phyloP scores from a whole-genome alignment of 257 asterid genomes.

The Eustoma russellianum region DNA sequence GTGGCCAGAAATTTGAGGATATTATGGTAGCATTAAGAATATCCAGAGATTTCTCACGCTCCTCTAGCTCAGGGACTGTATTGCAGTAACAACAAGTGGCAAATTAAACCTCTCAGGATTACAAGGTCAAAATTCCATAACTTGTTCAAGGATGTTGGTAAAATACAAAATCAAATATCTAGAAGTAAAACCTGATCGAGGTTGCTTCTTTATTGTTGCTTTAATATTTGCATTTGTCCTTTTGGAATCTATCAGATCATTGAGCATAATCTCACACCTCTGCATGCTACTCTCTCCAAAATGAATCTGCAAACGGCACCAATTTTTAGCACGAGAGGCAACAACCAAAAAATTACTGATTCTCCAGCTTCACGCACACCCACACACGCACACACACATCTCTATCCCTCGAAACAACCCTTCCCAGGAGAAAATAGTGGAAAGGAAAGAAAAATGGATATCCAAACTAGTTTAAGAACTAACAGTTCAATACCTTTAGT shows the following conservation, averaged over 20 bases:
- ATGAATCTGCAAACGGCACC: slow-evolving; percentile 59
- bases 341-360: slow-evolving; percentile 2
- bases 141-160: no score
- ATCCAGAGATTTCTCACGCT: slow-evolving; percentile 52
- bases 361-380: slow-evolving; percentile 3
- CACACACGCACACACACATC: no score
- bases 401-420: no score
- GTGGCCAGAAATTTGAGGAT: slow-evolving; percentile 98
- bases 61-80: slow-evolving; percentile 40
- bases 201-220: slow-evolving; percentile 56
- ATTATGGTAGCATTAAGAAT: slow-evolving; percentile 73
- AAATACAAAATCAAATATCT: neutral
- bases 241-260: slow-evolving; percentile 89
- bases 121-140: neutral
- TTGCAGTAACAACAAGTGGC: slow-evolving; percentile 12
- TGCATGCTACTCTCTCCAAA: slow-evolving; percentile 99
- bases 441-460: no score
- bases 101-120: neutral
- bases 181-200: slow-evolving; percentile 39
- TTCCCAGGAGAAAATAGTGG: neutral
- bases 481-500: slow-evolving; percentile 55
- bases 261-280: slow-evolving; percentile 96
- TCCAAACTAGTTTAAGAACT: neutral
- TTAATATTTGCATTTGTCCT: slow-evolving; percentile 86
- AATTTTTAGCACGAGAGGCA: no score